phyloP scores from a whole-genome alignment of 306 rosid genomes.

The Benincasa hispida region DNA sequence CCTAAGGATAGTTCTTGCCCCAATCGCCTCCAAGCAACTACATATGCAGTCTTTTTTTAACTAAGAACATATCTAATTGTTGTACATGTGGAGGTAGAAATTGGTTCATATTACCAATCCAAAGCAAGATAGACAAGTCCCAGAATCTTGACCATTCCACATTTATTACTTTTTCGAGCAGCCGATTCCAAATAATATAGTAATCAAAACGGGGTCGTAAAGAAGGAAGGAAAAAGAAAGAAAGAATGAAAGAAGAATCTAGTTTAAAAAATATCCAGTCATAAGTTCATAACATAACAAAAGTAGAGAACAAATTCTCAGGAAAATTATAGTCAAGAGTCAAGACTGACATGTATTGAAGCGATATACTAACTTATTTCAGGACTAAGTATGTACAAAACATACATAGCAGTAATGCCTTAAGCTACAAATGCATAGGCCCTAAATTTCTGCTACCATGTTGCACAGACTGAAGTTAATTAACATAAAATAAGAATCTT shows the following conservation, averaged over 20 bases:
- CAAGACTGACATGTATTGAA: background rate
- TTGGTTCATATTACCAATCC: background rate
- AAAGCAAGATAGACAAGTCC: background rate
- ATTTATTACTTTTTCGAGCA: background rate
- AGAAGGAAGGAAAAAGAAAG: background rate
- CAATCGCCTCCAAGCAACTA: no score
- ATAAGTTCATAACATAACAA: background rate
- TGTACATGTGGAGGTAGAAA: background rate
- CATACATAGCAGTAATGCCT: constrained; percentile 22
- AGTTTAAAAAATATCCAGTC: background rate
- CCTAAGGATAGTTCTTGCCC: no score
- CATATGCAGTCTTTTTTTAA: background rate
- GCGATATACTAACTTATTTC: constrained; percentile 22
- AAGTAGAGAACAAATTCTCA: background rate
- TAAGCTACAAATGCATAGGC: constrained; percentile 3
- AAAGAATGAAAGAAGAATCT: background rate
- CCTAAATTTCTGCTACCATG: constrained; percentile 33
- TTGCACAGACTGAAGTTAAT: constrained; percentile 43
- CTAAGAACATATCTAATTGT: background rate
- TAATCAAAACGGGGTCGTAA: background rate
- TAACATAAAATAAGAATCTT: constrained; percentile 18
- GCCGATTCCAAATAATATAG: background rate
- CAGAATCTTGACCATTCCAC: background rate
- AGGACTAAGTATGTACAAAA: constrained; percentile 23
- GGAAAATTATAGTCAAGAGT: background rate